These are phyloP conservation scores for Flaveria trinervia DNA, from an alignment of 129 eudicot genomes.

Conservation along the genomic window DNA sequence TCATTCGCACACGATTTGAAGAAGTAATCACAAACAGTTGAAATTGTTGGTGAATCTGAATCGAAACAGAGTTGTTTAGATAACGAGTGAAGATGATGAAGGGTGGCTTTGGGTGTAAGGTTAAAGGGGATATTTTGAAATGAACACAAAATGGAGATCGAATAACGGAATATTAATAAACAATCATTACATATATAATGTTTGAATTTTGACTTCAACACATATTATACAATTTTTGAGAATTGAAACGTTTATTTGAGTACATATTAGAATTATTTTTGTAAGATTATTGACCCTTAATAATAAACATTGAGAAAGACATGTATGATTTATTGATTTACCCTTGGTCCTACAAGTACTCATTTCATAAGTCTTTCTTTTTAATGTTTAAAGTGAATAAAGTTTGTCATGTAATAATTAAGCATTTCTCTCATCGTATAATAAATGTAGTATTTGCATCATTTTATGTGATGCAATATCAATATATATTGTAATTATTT, in stretches of 20 bases:
- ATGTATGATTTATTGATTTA: too few relatives aligned
- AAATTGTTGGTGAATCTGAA: conserved; percentile 27
- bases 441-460: background rate
- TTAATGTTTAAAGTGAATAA: background rate
- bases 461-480: too few relatives aligned
- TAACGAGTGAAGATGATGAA: conserved; percentile 24
- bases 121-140: conserved; percentile 42
- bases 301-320: too few relatives aligned
- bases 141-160: conserved; percentile 19
- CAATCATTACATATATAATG: background rate
- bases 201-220: background rate
- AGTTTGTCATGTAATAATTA: background rate
- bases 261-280: too few relatives aligned
- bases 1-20: conserved; percentile 13
- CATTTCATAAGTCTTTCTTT: too few relatives aligned
- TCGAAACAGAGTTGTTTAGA: conserved; percentile 23
- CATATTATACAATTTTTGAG: too few relatives aligned
- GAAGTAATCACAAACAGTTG: conserved; percentile 23
- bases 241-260: too few relatives aligned
- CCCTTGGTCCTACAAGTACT: too few relatives aligned
- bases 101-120: conserved; percentile 33
- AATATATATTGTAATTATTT: background rate
- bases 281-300: too few relatives aligned
- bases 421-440: background rate
- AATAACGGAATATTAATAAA: conserved; percentile 22